phyloP scores from a whole-genome alignment of 495 filamentous ascomycete species.

The Tuber calosporum region DNA sequence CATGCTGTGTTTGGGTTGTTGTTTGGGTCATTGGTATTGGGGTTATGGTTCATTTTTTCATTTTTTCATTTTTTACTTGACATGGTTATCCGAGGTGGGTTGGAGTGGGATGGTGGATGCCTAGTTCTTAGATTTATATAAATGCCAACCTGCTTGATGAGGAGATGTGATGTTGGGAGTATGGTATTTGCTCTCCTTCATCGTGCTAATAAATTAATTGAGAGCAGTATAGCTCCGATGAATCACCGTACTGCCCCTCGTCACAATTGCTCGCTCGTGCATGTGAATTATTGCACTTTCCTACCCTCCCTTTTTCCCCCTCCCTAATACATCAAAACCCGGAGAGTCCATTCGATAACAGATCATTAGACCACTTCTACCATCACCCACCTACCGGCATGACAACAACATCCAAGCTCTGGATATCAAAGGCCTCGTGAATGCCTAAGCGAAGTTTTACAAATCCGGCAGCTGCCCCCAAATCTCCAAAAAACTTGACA shows the following conservation, averaged over 20 bases:
- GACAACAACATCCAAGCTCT: background rate
- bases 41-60: slow-evolving; percentile 9
- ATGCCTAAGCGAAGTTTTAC: background rate
- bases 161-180: background rate
- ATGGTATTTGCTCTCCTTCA: background rate
- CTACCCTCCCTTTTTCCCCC: background rate
- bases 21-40: slow-evolving; percentile 11
- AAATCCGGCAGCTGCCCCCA: background rate
- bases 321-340: background rate
- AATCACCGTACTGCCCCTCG: background rate
- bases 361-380: background rate
- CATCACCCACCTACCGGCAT: background rate
- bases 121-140: slow-evolving; percentile 2
- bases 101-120: background rate
- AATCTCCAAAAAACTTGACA: background rate
- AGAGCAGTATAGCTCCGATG: background rate
- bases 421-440: background rate
- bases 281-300: background rate
- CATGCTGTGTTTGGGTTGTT: background rate
- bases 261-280: background rate
- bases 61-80: background rate
- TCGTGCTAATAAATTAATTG: background rate
- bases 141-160: background rate
- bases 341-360: background rate
- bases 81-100: background rate